Evolutionary conservation across 306 rosid species (phyloP).

Genomic region (Betula pendula): DNA sequence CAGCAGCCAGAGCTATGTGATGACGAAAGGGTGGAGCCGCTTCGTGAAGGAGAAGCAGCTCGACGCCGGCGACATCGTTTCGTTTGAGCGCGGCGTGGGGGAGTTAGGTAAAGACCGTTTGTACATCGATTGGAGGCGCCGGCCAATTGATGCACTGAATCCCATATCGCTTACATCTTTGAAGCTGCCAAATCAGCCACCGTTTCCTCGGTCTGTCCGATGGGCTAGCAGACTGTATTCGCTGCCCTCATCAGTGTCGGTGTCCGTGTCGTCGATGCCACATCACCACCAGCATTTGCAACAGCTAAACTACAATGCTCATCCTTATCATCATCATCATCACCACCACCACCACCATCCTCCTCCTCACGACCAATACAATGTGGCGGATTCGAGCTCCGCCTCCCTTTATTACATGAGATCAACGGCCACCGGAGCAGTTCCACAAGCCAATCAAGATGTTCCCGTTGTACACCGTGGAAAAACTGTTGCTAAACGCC

Average conservation of each 20-base stretch:
- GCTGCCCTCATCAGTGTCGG: constrained; percentile 19
- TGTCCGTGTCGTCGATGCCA: constrained; percentile 7
- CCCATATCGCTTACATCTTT: constrained; percentile 34
- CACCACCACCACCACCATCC: constrained; percentile 11
- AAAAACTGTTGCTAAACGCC: constrained; percentile 24
- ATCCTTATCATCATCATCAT: constrained; percentile 22
- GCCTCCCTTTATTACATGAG: too few species aligned
- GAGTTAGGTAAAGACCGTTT: constrained; percentile 52
- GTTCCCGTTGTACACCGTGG: constrained; percentile 39
- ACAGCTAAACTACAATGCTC: constrained; percentile 32
- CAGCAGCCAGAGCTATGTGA: constrained; percentile 91
- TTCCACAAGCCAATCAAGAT: constrained; percentile 20
- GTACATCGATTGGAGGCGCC: constrained; percentile 74
- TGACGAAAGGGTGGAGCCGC: constrained; percentile 95
- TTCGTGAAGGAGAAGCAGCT: constrained; percentile 87
- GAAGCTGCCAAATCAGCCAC: constrained; percentile 42
- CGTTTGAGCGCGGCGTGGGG: constrained; percentile 72
- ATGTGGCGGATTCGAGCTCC: too few species aligned
- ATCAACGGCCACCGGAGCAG: constrained; percentile 27
- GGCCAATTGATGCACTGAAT: constrained; percentile 29
- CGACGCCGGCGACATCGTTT: constrained; percentile 81
- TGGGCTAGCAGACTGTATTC: constrained; percentile 57
- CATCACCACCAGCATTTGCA: constrained; percentile 33
- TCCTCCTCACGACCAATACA: constrained; percentile 1
- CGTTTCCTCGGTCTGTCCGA: constrained; percentile 33